A percentile compares a stretch with the other conserved stretches of the same genome.
Evolutionary conservation across 23 red algal genomes (phyloP).

Genomic region (Chondrus crispus): DNA sequence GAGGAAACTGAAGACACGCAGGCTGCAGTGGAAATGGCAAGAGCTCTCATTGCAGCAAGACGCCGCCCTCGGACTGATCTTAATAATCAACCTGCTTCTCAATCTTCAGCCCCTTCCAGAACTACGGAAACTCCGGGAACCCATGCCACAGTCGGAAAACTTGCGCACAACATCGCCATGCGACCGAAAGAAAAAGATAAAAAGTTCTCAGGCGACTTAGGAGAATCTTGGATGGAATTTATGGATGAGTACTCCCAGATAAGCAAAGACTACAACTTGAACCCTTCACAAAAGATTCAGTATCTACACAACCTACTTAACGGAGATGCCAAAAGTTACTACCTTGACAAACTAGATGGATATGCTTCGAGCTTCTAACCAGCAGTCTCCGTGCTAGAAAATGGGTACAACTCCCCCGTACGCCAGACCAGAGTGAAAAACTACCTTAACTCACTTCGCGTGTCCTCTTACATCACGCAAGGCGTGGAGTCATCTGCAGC

Average conservation of each 20-base stretch:
- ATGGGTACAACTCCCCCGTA: background rate
- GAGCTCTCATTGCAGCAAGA: background rate
- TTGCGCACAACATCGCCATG: constrained; percentile 18
- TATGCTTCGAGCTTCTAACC: background rate
- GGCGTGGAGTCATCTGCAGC: background rate
- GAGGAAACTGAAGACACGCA: background rate
- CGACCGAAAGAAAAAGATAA: background rate
- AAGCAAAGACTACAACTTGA: background rate
- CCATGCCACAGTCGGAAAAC: background rate
- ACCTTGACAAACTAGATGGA: background rate
- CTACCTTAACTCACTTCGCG: background rate
- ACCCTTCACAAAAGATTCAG: background rate
- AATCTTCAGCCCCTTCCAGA: background rate
- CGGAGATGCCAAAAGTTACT: background rate
- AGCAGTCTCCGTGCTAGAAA: background rate
- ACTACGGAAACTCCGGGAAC: background rate
- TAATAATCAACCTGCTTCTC: background rate
- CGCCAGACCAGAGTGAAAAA: background rate
- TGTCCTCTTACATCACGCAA: background rate
- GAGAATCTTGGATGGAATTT: background rate
- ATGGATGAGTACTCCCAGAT: background rate
- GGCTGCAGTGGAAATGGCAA: background rate
- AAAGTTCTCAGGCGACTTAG: background rate
- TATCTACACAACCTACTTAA: background rate
- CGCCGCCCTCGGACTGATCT: background rate